phyloP scores from a whole-genome alignment of 257 asterid genomes.

The Nicotiana benthamiana region DNA sequence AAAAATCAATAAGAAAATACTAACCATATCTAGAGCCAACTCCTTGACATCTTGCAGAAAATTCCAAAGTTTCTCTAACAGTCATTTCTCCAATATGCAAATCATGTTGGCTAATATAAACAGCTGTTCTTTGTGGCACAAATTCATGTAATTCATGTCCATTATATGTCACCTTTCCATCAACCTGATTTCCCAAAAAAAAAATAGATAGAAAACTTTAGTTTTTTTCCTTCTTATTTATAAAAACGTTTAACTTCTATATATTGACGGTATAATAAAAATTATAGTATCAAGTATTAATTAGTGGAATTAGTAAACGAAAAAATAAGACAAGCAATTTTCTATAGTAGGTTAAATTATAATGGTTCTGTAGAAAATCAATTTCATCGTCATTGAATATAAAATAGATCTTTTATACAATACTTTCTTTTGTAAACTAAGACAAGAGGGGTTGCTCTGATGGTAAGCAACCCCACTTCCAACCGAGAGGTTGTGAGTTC shows the following conservation, averaged over 20 bases:
- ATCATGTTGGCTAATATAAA: slow-evolving; percentile 62
- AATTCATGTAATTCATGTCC: slow-evolving; percentile 55
- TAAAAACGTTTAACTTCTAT: not conserved
- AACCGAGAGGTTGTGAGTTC: no score
- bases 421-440: no score
- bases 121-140: slow-evolving; percentile 55
- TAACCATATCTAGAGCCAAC: slow-evolving; percentile 64
- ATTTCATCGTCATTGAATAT: no score
- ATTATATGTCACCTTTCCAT: slow-evolving; percentile 33
- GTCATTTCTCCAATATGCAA: slow-evolving; percentile 75
- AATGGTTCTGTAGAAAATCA: no score
- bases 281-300: no score
- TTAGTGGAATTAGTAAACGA: no score
- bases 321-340: no score
- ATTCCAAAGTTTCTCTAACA: slow-evolving; percentile 61
- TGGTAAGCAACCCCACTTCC: no score
- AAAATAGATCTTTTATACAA: no score
- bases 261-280: no score
- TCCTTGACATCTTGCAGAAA: slow-evolving; percentile 69
- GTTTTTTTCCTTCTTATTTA: not conserved
- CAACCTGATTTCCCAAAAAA: not conserved
- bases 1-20: not conserved
- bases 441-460: no score
- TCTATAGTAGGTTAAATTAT: no score
- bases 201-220: not conserved